Evolutionary conservation across 805 yeast species (phyloP).

Genomic region (Yarrowia hollandica): DNA sequence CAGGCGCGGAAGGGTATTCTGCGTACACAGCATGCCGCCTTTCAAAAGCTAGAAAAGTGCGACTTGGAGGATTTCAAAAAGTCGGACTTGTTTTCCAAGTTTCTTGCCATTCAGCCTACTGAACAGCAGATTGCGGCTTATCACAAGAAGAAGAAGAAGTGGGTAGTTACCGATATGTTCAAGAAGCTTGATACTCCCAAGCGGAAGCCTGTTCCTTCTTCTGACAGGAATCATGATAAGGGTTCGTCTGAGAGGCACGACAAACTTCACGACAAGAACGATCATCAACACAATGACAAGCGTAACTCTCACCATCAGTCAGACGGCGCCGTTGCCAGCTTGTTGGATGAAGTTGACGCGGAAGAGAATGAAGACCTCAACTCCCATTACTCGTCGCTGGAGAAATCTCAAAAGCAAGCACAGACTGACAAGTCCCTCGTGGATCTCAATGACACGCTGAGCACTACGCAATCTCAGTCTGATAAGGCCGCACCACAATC

Average conservation of each 20-base stretch:
- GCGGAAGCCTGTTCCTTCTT: neutral
- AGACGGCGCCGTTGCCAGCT: neutral
- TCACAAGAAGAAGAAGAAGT: slow-evolving; percentile 17
- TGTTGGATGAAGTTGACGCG: neutral
- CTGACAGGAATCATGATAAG: neutral
- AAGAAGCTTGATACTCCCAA: slow-evolving; percentile 13
- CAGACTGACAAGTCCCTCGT: neutral
- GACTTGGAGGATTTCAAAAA: slow-evolving; percentile 62
- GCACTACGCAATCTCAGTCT: slow-evolving; percentile 3
- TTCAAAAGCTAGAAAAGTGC: slow-evolving; percentile 50
- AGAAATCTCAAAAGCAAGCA: neutral
- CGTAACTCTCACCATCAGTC: neutral
- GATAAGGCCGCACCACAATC: neutral
- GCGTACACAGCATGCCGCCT: slow-evolving; percentile 56
- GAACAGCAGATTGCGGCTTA: slow-evolving; percentile 16
- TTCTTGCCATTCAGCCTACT: slow-evolving; percentile 17
- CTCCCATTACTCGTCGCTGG: slow-evolving; percentile 1
- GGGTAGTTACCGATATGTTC: slow-evolving; percentile 16
- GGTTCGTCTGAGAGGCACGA: neutral
- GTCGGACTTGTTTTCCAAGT: slow-evolving; percentile 56
- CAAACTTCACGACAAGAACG: neutral
- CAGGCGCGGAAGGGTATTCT: slow-evolving; percentile 63
- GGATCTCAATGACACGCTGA: slow-evolving; percentile 6
- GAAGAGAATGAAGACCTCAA: slow-evolving; percentile 3
- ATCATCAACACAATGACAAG: neutral